Evolutionary conservation across 352 stramenopile genomes (phyloP).

Genomic region (Pythium folliculosum): DNA sequence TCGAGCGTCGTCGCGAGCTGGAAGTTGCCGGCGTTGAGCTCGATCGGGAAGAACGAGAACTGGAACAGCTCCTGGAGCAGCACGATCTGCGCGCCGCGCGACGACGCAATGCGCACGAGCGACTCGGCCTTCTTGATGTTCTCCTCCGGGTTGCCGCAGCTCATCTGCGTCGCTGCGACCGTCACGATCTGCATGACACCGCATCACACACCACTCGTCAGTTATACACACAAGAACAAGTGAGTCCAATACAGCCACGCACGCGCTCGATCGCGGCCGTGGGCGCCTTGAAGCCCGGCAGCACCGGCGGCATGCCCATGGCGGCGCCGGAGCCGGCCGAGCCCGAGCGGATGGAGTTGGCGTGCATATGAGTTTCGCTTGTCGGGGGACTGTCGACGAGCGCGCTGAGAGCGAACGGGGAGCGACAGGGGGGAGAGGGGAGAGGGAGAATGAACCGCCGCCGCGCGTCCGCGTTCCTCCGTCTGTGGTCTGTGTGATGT

Average conservation of each 20-base stretch:
- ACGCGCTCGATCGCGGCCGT: constrained; percentile 59
- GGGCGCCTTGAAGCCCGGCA: constrained; percentile 48
- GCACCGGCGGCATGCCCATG: constrained; percentile 23
- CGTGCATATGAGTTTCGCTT: constrained; percentile 29
- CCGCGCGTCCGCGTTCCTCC: no score
- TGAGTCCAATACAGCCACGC: constrained; percentile 3
- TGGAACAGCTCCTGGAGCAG: constrained; percentile 92
- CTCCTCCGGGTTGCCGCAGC: constrained; percentile 80
- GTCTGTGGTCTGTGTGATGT: not conserved
- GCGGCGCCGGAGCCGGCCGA: constrained; percentile 20
- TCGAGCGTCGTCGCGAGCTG: constrained; percentile 83
- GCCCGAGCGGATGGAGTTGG: constrained; percentile 15
- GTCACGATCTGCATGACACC: constrained; percentile 60
- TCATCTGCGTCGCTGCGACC: constrained; percentile 88
- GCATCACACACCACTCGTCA: no score
- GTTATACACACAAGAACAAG: no score
- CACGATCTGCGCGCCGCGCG: constrained; percentile 87
- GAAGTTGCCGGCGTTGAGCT: constrained; percentile 89
- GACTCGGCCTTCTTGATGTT: constrained; percentile 92
- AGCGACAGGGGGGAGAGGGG: not conserved
- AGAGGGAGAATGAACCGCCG: not conserved
- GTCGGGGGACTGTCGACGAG: not conserved
- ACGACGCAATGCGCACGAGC: constrained; percentile 87
- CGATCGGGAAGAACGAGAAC: constrained; percentile 91
- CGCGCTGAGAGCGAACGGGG: no score